These are phyloP conservation scores for Ophidiomyces ophidiicola DNA, from an alignment of 2,329 filamentous ascomycete species.

Conservation along the genomic window DNA sequence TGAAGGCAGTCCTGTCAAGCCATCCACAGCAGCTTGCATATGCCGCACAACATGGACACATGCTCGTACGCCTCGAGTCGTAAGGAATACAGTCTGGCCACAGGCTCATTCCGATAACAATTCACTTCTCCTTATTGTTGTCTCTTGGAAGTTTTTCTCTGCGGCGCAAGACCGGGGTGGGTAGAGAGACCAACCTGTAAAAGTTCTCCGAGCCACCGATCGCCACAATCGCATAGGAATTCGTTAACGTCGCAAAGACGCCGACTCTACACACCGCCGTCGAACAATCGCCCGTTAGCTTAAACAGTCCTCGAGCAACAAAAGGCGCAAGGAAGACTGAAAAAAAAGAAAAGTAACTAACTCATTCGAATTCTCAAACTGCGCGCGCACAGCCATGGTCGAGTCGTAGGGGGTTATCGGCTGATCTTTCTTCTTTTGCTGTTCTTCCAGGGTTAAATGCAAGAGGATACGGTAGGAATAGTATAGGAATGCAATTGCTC, in stretches of 20 bases:
- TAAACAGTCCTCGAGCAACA: not conserved
- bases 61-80: not conserved
- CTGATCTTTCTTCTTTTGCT: not conserved
- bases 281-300: not conserved
- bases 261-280: constrained; percentile 66
- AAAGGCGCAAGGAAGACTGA: not conserved
- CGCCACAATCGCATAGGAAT: constrained; percentile 89
- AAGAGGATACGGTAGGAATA: no score
- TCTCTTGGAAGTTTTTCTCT: no score
- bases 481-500: no score
- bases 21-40: no score
- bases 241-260: constrained; percentile 92
- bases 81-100: not conserved
- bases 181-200: constrained; percentile 56
- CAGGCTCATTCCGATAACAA: constrained; percentile 10
- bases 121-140: no score
- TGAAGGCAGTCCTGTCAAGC: no score
- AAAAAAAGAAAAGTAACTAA: constrained; percentile 19
- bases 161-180: no score
- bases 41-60: no score
- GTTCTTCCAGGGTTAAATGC: no score
- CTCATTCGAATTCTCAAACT: constrained; percentile 42
- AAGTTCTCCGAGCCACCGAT: constrained; percentile 97
- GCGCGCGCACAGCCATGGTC: constrained; percentile 38
- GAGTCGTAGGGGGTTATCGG: not conserved